Percentiles rank a stretch among this genome's conserved stretches.
Conservation (phyloP, 2,329 filamentous ascomycete species). For the Penicillium sp. region DNA sequence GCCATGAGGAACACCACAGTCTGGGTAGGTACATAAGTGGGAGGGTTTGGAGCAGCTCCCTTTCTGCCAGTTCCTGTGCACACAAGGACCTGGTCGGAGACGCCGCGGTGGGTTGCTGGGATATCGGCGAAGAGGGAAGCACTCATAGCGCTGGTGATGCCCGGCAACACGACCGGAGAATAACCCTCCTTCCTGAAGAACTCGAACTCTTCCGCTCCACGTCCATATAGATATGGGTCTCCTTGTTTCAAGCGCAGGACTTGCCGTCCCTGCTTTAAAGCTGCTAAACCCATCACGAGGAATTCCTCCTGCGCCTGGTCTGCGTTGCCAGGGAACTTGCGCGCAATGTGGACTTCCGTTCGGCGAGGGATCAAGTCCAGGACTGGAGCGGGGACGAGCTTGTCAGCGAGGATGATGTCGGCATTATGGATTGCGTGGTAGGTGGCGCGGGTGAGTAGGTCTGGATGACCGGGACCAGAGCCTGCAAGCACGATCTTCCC, state of each 20-base stretch:
- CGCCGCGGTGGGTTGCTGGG: slow-evolving; percentile 81
- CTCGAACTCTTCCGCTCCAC: slow-evolving; percentile 86
- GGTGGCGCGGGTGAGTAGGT: slow-evolving; percentile 71
- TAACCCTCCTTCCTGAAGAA: slow-evolving; percentile 76
- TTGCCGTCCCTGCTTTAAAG: slow-evolving; percentile 65
- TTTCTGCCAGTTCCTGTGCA: slow-evolving; percentile 95
- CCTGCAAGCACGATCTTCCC: slow-evolving; percentile 85
- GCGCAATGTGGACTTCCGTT: slow-evolving; percentile 84
- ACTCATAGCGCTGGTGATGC: slow-evolving; percentile 82
- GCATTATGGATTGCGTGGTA: slow-evolving; percentile 48
- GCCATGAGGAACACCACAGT: slow-evolving; percentile 97
- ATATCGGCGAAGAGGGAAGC: slow-evolving; percentile 87
- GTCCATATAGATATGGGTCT: slow-evolving; percentile 93
- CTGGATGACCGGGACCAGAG: slow-evolving; percentile 87
- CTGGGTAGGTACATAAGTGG: slow-evolving; percentile 69
- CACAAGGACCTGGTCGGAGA: slow-evolving; percentile 90
- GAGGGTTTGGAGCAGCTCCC: slow-evolving; percentile 76
- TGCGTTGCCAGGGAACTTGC: slow-evolving; percentile 96
- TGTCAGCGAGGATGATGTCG: slow-evolving; percentile 52
- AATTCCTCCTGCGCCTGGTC: slow-evolving; percentile 91
- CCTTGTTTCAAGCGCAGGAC: slow-evolving; percentile 93
- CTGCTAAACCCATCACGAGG: slow-evolving; percentile 71
- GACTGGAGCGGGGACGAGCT: slow-evolving; percentile 68
- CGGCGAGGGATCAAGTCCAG: slow-evolving; percentile 86
- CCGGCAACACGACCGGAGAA: slow-evolving; percentile 72